Base-by-base conservation (phyloP, 2,329 filamentous ascomycete genomes). In the Colletotrichum echinochloae region DNA sequence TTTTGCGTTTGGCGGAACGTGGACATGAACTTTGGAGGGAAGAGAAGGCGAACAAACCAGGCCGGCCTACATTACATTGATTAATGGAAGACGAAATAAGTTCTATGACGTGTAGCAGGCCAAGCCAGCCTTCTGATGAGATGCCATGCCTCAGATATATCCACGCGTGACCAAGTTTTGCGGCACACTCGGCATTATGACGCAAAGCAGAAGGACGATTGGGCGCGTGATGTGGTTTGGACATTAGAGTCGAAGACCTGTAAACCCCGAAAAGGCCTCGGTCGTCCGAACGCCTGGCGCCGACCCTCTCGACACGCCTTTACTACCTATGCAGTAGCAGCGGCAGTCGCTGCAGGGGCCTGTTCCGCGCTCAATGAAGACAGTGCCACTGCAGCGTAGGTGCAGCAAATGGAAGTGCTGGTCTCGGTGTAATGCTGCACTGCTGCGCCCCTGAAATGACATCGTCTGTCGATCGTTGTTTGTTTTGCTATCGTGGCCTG, bases 211-310 rank as follows among this genome's bases (percentile, higher is more conserved):
- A 26, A 35, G n/a, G n/a, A 37, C 41, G 30, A 14, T 57, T 11
- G 48, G 26, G 41, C 14, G 16, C 16, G 37, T 20, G n/a, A 44
- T 16, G 60, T 35, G 30, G 23, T 37, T 48, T 39, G 51, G 30
- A 41, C 39, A 30, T 70, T 52, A 65, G 64, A 63, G 64, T 41
- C 55, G 64, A 30, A 35, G 41, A 35, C 35, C 44, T 30, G 54
- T 41, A 52, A 63, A 64, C 57, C 59, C 64, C 57, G 35, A 70
- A 63, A 35, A 20, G 30, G 44, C 39, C 57, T 63, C 68, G 59
- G 68, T 57, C 65, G 52, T 67, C 68, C 64, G 68, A 71, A 68
- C 64, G 64, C 68, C 48, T 54, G 57, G 67, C n/a, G 37, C 52
- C 30, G 51, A 12, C 20, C 20, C 39, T 30, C 6, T n/a, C 28